Evolutionary conservation across 2,329 filamentous ascomycete species (phyloP).

Genomic region (Neoascochyta sp.): DNA sequence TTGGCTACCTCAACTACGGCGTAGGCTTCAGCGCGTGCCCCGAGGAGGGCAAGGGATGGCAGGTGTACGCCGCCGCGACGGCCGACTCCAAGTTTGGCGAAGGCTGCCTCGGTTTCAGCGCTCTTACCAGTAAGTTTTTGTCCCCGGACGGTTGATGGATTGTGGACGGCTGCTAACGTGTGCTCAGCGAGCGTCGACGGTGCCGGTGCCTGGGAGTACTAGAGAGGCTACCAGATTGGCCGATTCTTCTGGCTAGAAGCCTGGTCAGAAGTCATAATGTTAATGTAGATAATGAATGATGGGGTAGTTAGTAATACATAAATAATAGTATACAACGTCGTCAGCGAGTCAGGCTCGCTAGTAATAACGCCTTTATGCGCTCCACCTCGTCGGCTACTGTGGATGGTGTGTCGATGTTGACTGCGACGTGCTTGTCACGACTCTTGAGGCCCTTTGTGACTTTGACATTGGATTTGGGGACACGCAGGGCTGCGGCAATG

Average conservation of each 20-base stretch:
- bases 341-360: constrained; percentile 14
- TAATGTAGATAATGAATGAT: constrained; percentile 7
- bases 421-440: constrained; percentile 55
- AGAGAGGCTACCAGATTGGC: too few species aligned
- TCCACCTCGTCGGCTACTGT: constrained; percentile 25
- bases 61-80: constrained; percentile 34
- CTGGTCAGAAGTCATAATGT: too few species aligned
- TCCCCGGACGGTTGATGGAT: not conserved
- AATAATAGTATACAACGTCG: too few species aligned
- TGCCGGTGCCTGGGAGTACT: constrained; percentile 38
- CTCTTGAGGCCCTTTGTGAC: constrained; percentile 62
- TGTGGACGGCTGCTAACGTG: constrained; percentile 7
- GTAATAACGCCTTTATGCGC: constrained; percentile 23
- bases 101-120: constrained; percentile 36
- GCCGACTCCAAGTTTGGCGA: constrained; percentile 14
- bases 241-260: too few species aligned
- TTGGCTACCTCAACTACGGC: constrained; percentile 28
- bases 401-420: constrained; percentile 10
- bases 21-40: constrained; percentile 37
- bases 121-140: constrained; percentile 27
- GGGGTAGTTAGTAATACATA: constrained; percentile 1
- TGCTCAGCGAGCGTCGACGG: constrained; percentile 16
- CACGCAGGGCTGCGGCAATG: constrained; percentile 58
- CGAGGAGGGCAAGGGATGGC: constrained; percentile 21
- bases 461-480: constrained; percentile 62